These are phyloP conservation scores for Imleria badia DNA, from an alignment of 768 basidiomycete species.

Conservation along the genomic window DNA sequence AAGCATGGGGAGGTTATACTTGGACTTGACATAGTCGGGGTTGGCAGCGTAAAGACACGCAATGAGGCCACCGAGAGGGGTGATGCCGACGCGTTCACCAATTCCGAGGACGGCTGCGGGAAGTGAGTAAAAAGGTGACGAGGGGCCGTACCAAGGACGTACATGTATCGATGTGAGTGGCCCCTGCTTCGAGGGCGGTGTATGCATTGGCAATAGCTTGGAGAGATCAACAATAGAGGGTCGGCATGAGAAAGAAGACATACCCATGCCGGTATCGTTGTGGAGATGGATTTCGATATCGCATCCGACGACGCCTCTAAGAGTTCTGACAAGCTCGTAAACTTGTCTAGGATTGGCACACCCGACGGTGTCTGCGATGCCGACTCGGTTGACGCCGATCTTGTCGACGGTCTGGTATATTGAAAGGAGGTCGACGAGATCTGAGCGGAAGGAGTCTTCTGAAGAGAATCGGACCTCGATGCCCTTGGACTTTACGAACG, in stretches of 20 bases:
- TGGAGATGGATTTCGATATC: slow-evolving; percentile 99
- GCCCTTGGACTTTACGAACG: slow-evolving; percentile 99
- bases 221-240: slow-evolving; percentile 4
- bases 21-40: slow-evolving; percentile 98
- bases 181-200: slow-evolving; percentile 96
- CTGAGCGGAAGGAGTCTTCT: slow-evolving; percentile 99
- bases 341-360: slow-evolving; percentile 99
- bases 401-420: slow-evolving; percentile 99
- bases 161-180: slow-evolving; percentile 99
- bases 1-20: slow-evolving; percentile 97
- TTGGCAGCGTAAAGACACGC: slow-evolving; percentile 96
- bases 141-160: slow-evolving; percentile 27
- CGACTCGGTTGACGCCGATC: slow-evolving; percentile 97
- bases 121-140: neutral
- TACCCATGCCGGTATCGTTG: slow-evolving; percentile 97
- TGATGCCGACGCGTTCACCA: slow-evolving; percentile 98
- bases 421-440: slow-evolving; percentile 96
- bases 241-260: slow-evolving; percentile 14
- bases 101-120: slow-evolving; percentile 86
- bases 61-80: slow-evolving; percentile 93
- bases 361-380: slow-evolving; percentile 98
- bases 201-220: slow-evolving; percentile 97
- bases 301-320: slow-evolving; percentile 93
- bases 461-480: slow-evolving; percentile 99
- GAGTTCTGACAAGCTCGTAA: slow-evolving; percentile 95